Base-by-base conservation (phyloP, 1,284 basidiomycete species). In the Marasmius tenuissimus region DNA sequence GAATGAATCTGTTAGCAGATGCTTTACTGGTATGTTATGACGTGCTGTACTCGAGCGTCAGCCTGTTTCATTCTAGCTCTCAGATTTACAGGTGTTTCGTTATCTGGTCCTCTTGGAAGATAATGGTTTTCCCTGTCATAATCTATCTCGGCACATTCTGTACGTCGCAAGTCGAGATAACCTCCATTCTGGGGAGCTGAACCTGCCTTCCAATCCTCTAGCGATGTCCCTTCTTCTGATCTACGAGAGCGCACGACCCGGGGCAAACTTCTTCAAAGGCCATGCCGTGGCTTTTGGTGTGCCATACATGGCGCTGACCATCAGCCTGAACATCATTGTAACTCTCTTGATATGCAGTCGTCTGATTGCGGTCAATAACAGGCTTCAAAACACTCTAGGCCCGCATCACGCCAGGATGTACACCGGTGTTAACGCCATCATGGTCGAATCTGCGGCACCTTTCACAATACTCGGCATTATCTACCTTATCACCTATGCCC, bases 31-130 rank as follows among this genome's bases (percentile, higher is more conserved):
- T 74, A 38, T 54, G 60, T 65, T 3, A 34, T 8, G 33, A 14
- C 33, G 52, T 42, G 16, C 20, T 37, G 38, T 16, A 42, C 37
- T 37, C 34, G 37, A 35, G 4, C 9, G 35, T 11, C 22, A 14
- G n/a, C 11, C 45, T 49, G 33, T 38, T 18, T 40, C 33, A 39
- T 27, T 9, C n/a, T 27, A 9, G 7, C 4, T 35, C 42, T 4
- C 58, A 74, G 73, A 56, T 74, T 4, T 73, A 73, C 48, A 68
- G 73, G 0, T 70, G 70, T 56, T 72, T 68, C 49, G 68, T 74
- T 22, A 69, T 74, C 16, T 74, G 71, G 70, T 65, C 65, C 2
- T 62, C 63, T 2, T 63, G 60, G 58, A 61, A 54, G 49, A 59
- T 72, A 3, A 53, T 72, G 2, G 50, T 61, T 1, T 57, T 72